phyloP scores from a whole-genome alignment of 2,329 filamentous ascomycete species.

The Rutstroemia sp. region DNA sequence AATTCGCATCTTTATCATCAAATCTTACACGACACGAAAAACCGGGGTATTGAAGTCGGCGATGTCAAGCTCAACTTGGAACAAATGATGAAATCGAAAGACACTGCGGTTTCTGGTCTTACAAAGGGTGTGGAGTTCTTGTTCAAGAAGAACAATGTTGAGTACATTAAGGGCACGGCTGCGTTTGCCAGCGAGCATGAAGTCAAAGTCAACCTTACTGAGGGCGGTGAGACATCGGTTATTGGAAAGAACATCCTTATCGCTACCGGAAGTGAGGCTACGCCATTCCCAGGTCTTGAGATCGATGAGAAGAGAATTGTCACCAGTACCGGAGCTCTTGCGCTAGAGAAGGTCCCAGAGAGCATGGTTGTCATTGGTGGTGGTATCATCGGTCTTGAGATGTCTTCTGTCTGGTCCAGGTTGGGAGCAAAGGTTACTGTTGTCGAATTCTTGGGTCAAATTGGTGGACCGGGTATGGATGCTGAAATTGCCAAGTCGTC shows the following conservation, averaged over 20 bases:
- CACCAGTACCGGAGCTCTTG: slow-evolving; percentile 90
- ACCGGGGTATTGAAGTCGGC: slow-evolving; percentile 93
- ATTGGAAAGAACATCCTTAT: slow-evolving; percentile 97
- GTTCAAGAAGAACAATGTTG: slow-evolving; percentile 98
- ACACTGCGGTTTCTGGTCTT: slow-evolving; percentile 76
- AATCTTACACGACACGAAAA: slow-evolving; percentile 93
- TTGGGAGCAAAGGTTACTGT: slow-evolving; percentile 92
- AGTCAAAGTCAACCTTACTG: slow-evolving; percentile 80
- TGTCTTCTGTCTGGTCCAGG: slow-evolving; percentile 96
- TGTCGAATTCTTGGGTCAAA: slow-evolving; percentile 92
- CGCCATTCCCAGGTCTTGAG: slow-evolving; percentile 90
- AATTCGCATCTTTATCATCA: slow-evolving; percentile 98
- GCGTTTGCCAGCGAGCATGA: slow-evolving; percentile 85
- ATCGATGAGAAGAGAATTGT: slow-evolving; percentile 98
- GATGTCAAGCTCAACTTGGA: slow-evolving; percentile 93
- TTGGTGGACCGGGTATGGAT: slow-evolving; percentile 97
- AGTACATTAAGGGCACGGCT: slow-evolving; percentile 92
- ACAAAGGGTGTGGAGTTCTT: slow-evolving; percentile 98
- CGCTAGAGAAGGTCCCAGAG: slow-evolving; percentile 85
- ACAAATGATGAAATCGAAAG: slow-evolving; percentile 99
- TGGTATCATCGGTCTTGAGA: slow-evolving; percentile 97
- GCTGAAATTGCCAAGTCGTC: slow-evolving; percentile 81
- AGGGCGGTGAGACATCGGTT: slow-evolving; percentile 83
- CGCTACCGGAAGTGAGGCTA: slow-evolving; percentile 90
- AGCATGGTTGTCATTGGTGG: slow-evolving; percentile 96